Conservation (phyloP, 2,329 filamentous ascomycete species). For the Stagonosporopsis tanaceti region DNA sequence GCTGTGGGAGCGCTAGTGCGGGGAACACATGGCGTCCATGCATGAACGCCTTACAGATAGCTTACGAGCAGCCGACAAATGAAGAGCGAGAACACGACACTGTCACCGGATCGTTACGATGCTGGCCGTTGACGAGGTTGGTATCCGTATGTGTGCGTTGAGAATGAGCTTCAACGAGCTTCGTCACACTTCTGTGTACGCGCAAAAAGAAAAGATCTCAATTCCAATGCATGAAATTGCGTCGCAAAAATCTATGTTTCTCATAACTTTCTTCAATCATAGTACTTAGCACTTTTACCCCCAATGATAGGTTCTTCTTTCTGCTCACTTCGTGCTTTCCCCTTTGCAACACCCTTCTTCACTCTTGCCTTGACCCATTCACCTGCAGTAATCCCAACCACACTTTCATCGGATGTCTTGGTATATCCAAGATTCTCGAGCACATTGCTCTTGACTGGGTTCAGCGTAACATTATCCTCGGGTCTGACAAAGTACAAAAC, state of each 20-base stretch:
- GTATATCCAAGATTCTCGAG: constrained; percentile 24
- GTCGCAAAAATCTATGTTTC: neutral
- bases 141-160: too few relatives aligned
- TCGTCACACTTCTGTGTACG: too few relatives aligned
- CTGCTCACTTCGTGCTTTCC: constrained; percentile 20
- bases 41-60: neutral
- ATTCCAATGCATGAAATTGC: too few relatives aligned
- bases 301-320: constrained; percentile 25
- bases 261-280: constrained; percentile 11
- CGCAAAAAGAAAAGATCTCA: too few relatives aligned
- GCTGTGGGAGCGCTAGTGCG: neutral
- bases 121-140: too few relatives aligned
- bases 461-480: constrained; percentile 22
- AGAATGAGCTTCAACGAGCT: too few relatives aligned
- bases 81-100: neutral
- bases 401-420: constrained; percentile 19
- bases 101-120: neutral
- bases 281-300: constrained; percentile 25
- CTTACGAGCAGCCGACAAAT: neutral
- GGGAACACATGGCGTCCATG: neutral
- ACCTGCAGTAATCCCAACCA: constrained; percentile 25
- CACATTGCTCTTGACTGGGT: constrained; percentile 24
- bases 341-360: constrained; percentile 20
- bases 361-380: constrained; percentile 31
- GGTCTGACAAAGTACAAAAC: constrained; percentile 31